Conservation (phyloP, 2,329 filamentous ascomycete genomes). For the Scedosporium aurantiacum region DNA sequence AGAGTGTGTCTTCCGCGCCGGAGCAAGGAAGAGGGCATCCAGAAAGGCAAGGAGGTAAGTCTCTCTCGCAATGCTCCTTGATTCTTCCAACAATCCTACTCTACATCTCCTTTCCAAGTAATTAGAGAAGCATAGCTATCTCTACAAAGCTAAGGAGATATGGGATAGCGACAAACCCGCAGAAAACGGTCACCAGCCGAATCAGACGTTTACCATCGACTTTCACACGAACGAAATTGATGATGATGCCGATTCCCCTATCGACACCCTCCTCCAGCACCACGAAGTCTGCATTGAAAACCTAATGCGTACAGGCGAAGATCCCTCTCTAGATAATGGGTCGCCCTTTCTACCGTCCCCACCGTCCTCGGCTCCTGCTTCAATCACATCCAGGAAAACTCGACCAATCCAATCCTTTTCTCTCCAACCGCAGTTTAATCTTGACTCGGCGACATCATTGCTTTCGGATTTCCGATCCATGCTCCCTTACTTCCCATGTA, state of each 20-base stretch:
- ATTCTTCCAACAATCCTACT: background rate
- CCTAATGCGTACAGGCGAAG: conserved; percentile 22
- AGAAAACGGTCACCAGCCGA: conserved; percentile 10
- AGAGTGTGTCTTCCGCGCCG: conserved; percentile 41
- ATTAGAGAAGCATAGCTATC: background rate
- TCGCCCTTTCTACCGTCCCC: conserved; percentile 12
- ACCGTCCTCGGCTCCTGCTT: conserved; percentile 15
- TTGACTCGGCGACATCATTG: conserved; percentile 37
- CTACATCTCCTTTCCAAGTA: background rate
- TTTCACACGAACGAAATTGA: conserved; percentile 30
- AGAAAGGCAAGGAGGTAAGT: conserved; percentile 32
- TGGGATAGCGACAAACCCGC: background rate
- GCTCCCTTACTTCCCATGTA: conserved; percentile 31
- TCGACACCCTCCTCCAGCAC: conserved; percentile 30
- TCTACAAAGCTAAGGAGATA: background rate
- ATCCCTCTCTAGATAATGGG: conserved; percentile 10
- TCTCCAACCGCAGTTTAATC: conserved; percentile 42
- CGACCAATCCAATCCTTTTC: conserved; percentile 27
- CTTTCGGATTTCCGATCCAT: conserved; percentile 32
- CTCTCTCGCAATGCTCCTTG: background rate
- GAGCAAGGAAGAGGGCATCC: conserved; percentile 36
- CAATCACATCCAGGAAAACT: conserved; percentile 16
- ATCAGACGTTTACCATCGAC: conserved; percentile 37
- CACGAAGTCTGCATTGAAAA: conserved; percentile 32
- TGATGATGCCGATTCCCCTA: conserved; percentile 25